Percentiles rank a stretch among this genome's conserved stretches.
phyloP scores from a whole-genome alignment of 2,329 filamentous ascomycete species.

The Mariannaea elegans region DNA sequence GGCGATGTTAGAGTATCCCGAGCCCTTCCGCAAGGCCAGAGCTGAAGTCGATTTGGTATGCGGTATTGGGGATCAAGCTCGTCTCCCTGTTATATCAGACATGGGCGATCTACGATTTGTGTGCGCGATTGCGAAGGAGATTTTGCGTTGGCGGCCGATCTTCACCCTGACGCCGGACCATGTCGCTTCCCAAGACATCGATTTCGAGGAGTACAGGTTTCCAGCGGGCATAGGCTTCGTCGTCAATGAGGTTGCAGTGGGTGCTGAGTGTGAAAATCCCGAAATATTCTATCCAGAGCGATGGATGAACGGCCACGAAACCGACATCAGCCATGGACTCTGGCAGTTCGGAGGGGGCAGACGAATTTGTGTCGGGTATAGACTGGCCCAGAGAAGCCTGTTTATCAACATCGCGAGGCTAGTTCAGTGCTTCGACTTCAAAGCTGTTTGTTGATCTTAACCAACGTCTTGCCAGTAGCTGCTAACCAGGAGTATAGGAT shows the following conservation, averaged over 20 bases:
- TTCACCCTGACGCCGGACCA: conserved; percentile 49
- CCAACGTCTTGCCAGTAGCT: background rate
- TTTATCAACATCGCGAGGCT: conserved; percentile 39
- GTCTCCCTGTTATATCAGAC: conserved; percentile 52
- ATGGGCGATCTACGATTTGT: conserved; percentile 51
- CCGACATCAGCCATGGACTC: conserved; percentile 30
- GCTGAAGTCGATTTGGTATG: conserved; percentile 55
- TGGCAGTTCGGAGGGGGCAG: conserved; percentile 40
- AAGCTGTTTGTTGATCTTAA: conserved; percentile 10
- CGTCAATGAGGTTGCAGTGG: conserved; percentile 50
- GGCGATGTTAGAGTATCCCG: conserved; percentile 43
- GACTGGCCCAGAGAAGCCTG: conserved; percentile 36
- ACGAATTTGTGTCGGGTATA: conserved; percentile 34
- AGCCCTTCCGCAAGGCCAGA: conserved; percentile 47
- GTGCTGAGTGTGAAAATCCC: conserved; percentile 42
- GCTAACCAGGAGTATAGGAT: background rate
- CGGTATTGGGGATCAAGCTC: conserved; percentile 41
- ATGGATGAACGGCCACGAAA: conserved; percentile 46
- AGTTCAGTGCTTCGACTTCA: conserved; percentile 35
- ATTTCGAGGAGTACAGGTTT: conserved; percentile 56
- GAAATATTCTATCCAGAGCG: conserved; percentile 45
- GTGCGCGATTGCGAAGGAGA: conserved; percentile 56
- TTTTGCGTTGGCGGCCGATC: conserved; percentile 55
- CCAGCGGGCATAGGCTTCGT: conserved; percentile 54
- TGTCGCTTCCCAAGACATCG: conserved; percentile 51